Conservation (phyloP, 2,329 filamentous ascomycete species). For the Didymella segeticola region DNA sequence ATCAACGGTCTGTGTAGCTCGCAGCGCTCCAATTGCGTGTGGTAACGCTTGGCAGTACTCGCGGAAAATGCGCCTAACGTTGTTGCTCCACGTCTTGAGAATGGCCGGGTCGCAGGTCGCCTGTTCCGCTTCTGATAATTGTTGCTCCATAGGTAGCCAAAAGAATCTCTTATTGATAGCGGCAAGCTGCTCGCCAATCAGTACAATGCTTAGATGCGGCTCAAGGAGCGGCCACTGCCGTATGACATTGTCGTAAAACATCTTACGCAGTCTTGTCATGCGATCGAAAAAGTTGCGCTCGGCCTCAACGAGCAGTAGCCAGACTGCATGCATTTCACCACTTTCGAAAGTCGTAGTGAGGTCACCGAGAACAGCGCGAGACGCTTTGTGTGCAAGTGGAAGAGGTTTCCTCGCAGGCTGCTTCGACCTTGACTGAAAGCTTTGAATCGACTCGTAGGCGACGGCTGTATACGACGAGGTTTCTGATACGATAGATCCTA, state of each 20-base stretch:
- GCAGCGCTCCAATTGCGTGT: slow-evolving; percentile 33
- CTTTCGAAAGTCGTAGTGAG: slow-evolving; percentile 14
- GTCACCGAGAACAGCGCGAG: slow-evolving; percentile 14
- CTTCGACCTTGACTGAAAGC: slow-evolving; percentile 4
- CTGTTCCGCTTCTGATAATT: slow-evolving; percentile 18
- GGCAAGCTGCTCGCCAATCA: slow-evolving; percentile 28
- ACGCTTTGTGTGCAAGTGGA: slow-evolving; percentile 21
- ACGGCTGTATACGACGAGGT: slow-evolving; percentile 26
- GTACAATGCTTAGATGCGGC: slow-evolving; percentile 31
- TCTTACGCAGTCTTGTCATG: slow-evolving; percentile 31
- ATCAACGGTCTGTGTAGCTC: slow-evolving; percentile 28
- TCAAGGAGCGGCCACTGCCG: slow-evolving; percentile 37
- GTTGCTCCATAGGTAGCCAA: slow-evolving; percentile 25
- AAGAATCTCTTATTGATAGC: slow-evolving; percentile 29
- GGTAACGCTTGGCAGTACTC: slow-evolving; percentile 36
- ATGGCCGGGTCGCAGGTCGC: slow-evolving; percentile 28
- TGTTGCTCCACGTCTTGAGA: slow-evolving; percentile 32
- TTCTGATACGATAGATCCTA: slow-evolving; percentile 19
- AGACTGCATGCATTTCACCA: slow-evolving; percentile 30
- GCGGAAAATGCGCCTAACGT: slow-evolving; percentile 28
- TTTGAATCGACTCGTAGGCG: slow-evolving; percentile 9
- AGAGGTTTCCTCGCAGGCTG: slow-evolving; percentile 19
- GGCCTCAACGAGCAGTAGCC: slow-evolving; percentile 28
- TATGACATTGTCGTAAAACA: slow-evolving; percentile 37
- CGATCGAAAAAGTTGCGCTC: slow-evolving; percentile 36